phyloP scores from a whole-genome alignment of 139 green algal genomes.

The Chlorella sp. region DNA sequence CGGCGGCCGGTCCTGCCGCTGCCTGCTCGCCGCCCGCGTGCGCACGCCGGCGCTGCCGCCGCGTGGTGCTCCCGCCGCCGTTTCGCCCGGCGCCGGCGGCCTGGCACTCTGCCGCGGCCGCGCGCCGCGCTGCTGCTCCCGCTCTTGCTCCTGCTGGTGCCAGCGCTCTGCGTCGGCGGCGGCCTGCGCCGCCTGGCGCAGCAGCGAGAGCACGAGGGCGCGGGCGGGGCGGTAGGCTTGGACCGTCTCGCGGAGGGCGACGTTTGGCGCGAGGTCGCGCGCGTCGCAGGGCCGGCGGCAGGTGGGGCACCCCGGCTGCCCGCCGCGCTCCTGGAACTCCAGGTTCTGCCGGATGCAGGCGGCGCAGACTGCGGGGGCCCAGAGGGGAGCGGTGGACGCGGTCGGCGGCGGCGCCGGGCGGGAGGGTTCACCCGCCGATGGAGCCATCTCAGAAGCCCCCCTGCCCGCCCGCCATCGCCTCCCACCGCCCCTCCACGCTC shows the following conservation, averaged over 20 bases:
- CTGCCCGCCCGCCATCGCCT: neutral
- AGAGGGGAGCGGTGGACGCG: neutral
- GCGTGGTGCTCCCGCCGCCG: neutral
- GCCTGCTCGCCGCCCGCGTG: neutral
- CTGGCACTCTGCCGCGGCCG: neutral
- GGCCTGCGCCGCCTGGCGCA: neutral
- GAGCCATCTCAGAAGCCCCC: neutral
- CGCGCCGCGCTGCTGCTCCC: neutral
- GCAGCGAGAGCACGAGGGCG: neutral
- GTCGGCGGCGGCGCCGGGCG: too few species aligned
- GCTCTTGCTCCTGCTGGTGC: neutral
- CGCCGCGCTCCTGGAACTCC: constrained; percentile 36
- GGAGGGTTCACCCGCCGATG: too few species aligned
- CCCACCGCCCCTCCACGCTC: constrained; percentile 3
- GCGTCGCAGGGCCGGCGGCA: constrained; percentile 43
- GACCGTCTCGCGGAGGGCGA: constrained; percentile 30
- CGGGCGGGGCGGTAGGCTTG: constrained; percentile 25
- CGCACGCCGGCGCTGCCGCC: too few species aligned
- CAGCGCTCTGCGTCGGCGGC: neutral
- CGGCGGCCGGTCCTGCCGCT: too few species aligned
- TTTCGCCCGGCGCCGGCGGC: neutral
- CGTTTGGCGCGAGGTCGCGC: constrained; percentile 41
- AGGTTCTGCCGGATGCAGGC: constrained; percentile 50
- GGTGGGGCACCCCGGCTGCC: constrained; percentile 29
- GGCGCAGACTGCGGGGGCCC: constrained; percentile 43